Evolutionary conservation across 495 filamentous ascomycete genomes (phyloP).

Genomic region (Choiromyces venosus): DNA sequence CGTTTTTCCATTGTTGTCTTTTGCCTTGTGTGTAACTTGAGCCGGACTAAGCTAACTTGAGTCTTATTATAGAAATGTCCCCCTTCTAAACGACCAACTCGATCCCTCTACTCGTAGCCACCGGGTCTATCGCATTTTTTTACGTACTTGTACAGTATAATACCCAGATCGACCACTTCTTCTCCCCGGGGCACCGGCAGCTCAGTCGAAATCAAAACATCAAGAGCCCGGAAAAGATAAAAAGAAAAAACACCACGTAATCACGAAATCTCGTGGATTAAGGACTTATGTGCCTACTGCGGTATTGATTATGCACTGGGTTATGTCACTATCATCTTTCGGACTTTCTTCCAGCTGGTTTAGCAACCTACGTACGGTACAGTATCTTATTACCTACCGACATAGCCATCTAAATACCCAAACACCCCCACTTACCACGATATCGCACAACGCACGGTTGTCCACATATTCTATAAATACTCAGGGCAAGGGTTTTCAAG

Average conservation of each 20-base stretch:
- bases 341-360: not conserved
- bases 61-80: not conserved
- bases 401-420: too few species aligned
- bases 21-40: not conserved
- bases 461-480: not conserved
- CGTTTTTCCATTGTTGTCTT: not conserved
- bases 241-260: not conserved
- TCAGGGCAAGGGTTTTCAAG: not conserved
- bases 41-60: not conserved
- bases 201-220: not conserved
- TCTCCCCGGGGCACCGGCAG: not conserved
- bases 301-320: not conserved
- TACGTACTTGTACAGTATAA: not conserved
- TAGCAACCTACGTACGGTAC: too few species aligned
- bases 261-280: not conserved
- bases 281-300: not conserved
- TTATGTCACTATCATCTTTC: not conserved
- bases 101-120: not conserved
- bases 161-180: not conserved
- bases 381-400: too few species aligned
- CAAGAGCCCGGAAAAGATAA: not conserved
- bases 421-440: not conserved
- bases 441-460: not conserved
- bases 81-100: not conserved
- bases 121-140: not conserved